Base-by-base conservation (phyloP, 2,329 filamentous ascomycete species). In the Zymoseptoria passerinii region DNA sequence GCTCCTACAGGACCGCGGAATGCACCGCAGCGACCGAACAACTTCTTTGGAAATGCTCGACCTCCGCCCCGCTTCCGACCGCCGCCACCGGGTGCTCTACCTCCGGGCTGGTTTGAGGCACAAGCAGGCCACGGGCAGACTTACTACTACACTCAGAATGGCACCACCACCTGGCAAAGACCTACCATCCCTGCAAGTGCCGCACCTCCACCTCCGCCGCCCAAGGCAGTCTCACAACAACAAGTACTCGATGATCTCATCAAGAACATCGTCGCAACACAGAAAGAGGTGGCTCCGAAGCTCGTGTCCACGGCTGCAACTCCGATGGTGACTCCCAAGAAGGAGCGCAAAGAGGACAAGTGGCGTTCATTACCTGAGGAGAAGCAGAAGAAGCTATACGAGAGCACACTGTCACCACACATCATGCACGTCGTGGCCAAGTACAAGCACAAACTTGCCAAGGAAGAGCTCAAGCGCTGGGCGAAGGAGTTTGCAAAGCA, bases 371-470 rank as follows among this genome's bases (percentile, higher is more conserved):
- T 86, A 29, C 79, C 86, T 1, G 72, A 85, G 65, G 92, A 96
- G 64, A 96, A 96, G 75, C 90, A 94, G 74, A 95, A 91, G 83
- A 96, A 90, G 77, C 80, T 96, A 2, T 97, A 96, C 68, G 92
- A 96, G 73, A 92, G 92, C 70, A 95, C 91, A 54, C 80, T 96
- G 6, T 89, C 87, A 69, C 90, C 90, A 5, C 85, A 90, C 58
- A 86, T 97, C 66, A 92, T 91, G 72, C 82, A 90, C 63, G 86
- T 96, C 1, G 83, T 92, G 69, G 87, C 92, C 73, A 94, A 90
- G 68, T 97, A 91, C 73, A 88, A 87, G 62, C 82, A 91, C 68
- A 92, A 90, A 74, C 83, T 97, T 20, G 89, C 90, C 3, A 92
- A 88, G 69, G 91, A 96, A 1, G 82, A 86, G 60, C 70, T 86